Base-by-base conservation (phyloP, 148 eudicot genomes). In the Arbutus unedo region DNA sequence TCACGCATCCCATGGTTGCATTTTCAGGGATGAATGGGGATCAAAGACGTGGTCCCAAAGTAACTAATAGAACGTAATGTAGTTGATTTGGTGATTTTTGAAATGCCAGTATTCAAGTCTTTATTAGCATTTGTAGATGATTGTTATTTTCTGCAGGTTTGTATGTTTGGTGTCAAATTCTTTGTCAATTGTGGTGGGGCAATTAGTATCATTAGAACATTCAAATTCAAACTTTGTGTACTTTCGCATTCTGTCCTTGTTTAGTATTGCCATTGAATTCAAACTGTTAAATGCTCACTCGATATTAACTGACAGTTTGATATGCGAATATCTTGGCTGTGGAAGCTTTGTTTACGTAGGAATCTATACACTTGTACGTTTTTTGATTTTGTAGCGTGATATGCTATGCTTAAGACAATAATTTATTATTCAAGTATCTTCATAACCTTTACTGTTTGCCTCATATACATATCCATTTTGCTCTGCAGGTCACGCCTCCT, bases 401-500 rank as follows among this genome's bases (percentile, higher is more conserved):
- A 50, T 82, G 16, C 10, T 19, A 1, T 83, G 62, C 75, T 4
- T 18, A 3, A 48, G 55, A 15, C 6, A 0, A 79, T 59, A 11
- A 31, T 48, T 80, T 31, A 8, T 8, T 25, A 11, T 50, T 80
- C 18, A 23, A 47, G 70, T 18, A 23, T 74, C 50, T 75, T 48
- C 9, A 14, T 38, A 59, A 18, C 48, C n/a, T 59, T 51, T 74
- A 55, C 45, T 25, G 68, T 57, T 67, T 71, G 25, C 64, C 44
- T 78, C 70, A 50, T 59, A 6, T 86, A 38, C 48, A 50, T 16
- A 41, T 66, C 41, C 44, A 57, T 83, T 57, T 53, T 80, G 60
- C 54, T 82, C 56, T 91, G 88, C 87, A 96, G 99, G 99, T 94
- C 76, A 96, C 99, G 25, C 99, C 99, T 87, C 87, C 99, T 48